Base-by-base conservation (phyloP, 2,329 filamentous ascomycete genomes). In the Tolypocladium ophioglossoides region DNA sequence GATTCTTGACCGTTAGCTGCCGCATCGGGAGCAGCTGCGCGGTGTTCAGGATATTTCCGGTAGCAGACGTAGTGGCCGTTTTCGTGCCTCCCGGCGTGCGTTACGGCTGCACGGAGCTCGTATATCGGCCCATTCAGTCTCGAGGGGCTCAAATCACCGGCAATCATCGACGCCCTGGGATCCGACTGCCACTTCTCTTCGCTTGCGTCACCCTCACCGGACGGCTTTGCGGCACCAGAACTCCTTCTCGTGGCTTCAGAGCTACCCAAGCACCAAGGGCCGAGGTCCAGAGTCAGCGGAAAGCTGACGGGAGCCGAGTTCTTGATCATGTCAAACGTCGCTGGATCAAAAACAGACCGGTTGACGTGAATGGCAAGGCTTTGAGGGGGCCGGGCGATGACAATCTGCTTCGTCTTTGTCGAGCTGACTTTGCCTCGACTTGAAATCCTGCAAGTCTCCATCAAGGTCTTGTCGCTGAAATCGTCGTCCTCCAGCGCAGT, bases 31-130 rank as follows among this genome's bases (percentile, higher is more conserved):
- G 46, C 51, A 10, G 59, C 55, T 7, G 56, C 52, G 16, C 41
- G 61, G 35, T 58, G 55, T 11, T 65, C 64, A 18, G 81, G 77
- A 63, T 89, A 85, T 63, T 86, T 88, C 52, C 89, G 81, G 68
- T 94, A 96, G 67, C 90, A 95, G 40, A 96, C 84, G 62, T 99
- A 97, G 71, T 99, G 94, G 0, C 94, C 94, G 62, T 95, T 96
- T 58, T 96, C 91, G 67, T 97, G 94, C 35, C 87, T 79, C 4
- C 94, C 94, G 57, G 87, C 89, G 66, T 97, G 94, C 1, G 90
- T 94, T 11, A 97, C 82, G 0, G 92, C 87, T 34, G 91, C 90
- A 52, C 87, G 82, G 18, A 97, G 75, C 64, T 89, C 83, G 66
- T 95, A 97, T 1, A 85, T 74, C 32, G 76, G 77, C 3, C 83